phyloP scores from a whole-genome alignment of 2,329 filamentous ascomycete species.

The Calonectria hawksworthii region DNA sequence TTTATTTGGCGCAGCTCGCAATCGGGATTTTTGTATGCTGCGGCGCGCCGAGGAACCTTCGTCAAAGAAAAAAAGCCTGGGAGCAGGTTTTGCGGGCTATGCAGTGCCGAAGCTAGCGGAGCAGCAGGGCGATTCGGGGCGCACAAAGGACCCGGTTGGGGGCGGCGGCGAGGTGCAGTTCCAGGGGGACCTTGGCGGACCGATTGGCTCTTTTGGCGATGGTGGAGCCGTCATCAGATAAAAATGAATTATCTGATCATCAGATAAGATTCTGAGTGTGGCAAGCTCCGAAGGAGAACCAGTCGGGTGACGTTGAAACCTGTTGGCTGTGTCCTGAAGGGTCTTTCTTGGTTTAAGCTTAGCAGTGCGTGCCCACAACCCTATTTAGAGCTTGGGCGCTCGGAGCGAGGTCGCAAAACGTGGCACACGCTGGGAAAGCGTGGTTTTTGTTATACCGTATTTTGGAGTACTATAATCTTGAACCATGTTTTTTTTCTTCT shows the following conservation, averaged over 20 bases:
- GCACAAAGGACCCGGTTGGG: neutral
- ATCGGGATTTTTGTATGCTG: neutral
- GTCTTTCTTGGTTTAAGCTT: neutral
- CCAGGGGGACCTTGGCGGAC: neutral
- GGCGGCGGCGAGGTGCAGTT: neutral
- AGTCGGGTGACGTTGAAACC: neutral
- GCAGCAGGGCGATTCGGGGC: neutral
- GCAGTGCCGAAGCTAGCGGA: neutral
- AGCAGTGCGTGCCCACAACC: neutral
- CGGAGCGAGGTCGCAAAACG: neutral
- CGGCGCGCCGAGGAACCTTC: neutral
- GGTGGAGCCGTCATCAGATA: conserved; percentile 25
- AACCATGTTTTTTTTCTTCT: too few relatives aligned
- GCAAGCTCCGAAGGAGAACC: neutral
- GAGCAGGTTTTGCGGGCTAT: neutral
- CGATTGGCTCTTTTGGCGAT: conserved; percentile 9
- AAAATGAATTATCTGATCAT: conserved; percentile 40
- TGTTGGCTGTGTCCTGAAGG: neutral
- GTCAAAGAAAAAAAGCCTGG: too few relatives aligned
- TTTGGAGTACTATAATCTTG: neutral
- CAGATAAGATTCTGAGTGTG: conserved; percentile 36
- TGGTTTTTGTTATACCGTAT: neutral
- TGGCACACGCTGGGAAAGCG: neutral
- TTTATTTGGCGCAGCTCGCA: neutral
- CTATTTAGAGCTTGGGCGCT: neutral